phyloP scores from a whole-genome alignment of 345 rosid species.

The Aquilaria sinensis region DNA sequence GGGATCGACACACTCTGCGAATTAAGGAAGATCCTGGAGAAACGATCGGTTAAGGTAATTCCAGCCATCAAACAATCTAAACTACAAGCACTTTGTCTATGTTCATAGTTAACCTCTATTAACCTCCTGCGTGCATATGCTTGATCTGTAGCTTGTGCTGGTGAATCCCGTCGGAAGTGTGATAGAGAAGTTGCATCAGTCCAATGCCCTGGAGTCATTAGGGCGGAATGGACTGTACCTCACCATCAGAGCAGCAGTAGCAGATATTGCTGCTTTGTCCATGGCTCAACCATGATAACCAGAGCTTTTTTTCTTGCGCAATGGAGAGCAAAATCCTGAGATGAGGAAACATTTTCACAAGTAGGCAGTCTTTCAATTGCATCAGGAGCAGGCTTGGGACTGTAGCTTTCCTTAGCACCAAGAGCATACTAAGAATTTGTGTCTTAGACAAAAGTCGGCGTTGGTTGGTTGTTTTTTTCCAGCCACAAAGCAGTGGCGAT shows the following conservation, averaged over 20 bases:
- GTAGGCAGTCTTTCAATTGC: too few relatives aligned
- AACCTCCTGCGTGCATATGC: neutral
- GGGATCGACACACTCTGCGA: slow-evolving; percentile 63
- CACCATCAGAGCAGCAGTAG: slow-evolving; percentile 50
- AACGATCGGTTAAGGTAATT: slow-evolving; percentile 59
- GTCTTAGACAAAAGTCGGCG: too few relatives aligned
- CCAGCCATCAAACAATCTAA: neutral
- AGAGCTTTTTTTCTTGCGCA: too few relatives aligned
- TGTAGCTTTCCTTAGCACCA: too few relatives aligned
- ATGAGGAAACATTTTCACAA: too few relatives aligned
- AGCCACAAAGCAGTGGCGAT: neutral
- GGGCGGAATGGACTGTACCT: slow-evolving; percentile 43
- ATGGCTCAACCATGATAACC: slow-evolving; percentile 35
- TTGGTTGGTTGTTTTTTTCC: too few relatives aligned
- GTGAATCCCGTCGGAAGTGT: slow-evolving; percentile 58
- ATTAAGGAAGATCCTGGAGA: slow-evolving; percentile 58
- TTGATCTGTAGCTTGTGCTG: slow-evolving; percentile 39
- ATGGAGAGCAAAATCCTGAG: too few relatives aligned
- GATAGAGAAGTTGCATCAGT: slow-evolving; percentile 52
- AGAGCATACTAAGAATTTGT: too few relatives aligned
- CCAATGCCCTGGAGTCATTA: slow-evolving; percentile 33
- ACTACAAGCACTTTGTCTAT: neutral
- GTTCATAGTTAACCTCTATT: neutral
- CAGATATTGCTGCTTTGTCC: slow-evolving; percentile 43
- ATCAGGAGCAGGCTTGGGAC: too few relatives aligned